Percentiles rank a stretch among this genome's conserved stretches.
phyloP scores from a whole-genome alignment of 352 stramenopile genomes.

The Stramenopiles sp. region DNA sequence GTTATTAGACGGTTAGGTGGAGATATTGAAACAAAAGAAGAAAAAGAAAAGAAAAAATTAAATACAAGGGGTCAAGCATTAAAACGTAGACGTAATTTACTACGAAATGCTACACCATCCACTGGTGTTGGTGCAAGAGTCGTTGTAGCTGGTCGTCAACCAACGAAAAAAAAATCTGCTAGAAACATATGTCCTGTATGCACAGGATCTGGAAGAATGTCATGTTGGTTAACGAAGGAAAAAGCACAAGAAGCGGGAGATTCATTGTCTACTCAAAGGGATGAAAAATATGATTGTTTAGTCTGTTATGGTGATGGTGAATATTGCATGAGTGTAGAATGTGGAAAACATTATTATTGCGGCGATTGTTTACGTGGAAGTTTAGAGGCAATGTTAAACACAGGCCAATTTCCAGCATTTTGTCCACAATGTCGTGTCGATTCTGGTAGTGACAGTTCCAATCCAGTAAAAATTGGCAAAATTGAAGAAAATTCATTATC shows the following conservation, averaged over 20 bases:
- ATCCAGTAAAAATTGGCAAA: background rate
- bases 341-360: background rate
- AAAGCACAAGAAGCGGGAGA: background rate
- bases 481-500: background rate
- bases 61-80: background rate
- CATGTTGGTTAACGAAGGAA: background rate
- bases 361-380: background rate
- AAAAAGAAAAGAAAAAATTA: background rate
- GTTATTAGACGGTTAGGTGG: background rate
- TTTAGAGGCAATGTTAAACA: background rate
- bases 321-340: background rate
- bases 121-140: background rate
- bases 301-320: background rate
- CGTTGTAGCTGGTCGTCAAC: too few relatives aligned
- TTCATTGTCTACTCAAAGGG: background rate
- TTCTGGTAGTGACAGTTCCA: background rate
- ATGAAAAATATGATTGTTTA: background rate
- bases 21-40: background rate
- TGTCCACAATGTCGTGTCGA: background rate
- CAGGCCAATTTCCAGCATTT: background rate
- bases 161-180: background rate
- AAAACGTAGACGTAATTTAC: background rate
- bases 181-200: background rate
- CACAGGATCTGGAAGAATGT: background rate
- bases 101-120: background rate